Evolutionary conservation across 257 asterid species (phyloP).

Genomic region (Fraxinus quadrangulata): DNA sequence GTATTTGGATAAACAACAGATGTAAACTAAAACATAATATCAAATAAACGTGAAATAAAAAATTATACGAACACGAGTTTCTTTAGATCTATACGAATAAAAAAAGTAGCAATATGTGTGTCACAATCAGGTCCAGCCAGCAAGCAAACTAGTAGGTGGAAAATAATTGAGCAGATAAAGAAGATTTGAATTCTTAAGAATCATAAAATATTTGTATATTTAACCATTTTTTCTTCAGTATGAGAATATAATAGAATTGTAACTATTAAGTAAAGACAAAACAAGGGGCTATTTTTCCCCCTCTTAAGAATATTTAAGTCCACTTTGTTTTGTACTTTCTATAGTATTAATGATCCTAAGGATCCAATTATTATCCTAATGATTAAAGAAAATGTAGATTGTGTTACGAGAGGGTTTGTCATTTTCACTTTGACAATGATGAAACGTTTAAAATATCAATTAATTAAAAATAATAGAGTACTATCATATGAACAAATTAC

Average conservation of each 20-base stretch:
- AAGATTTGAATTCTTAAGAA: constrained; percentile 30
- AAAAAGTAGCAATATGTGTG: constrained; percentile 22
- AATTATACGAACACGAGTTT: background rate
- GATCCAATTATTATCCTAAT: constrained; percentile 53
- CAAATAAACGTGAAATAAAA: too few species aligned
- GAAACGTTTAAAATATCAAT: constrained; percentile 14
- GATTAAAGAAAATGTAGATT: constrained; percentile 22
- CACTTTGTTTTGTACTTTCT: constrained; percentile 35
- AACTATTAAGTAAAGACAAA: constrained; percentile 25
- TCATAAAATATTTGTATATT: constrained; percentile 32
- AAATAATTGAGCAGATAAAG: constrained; percentile 47
- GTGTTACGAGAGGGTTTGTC: constrained; percentile 41
- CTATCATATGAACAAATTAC: background rate
- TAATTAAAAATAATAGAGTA: background rate
- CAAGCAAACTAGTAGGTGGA: constrained; percentile 20
- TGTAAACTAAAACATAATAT: background rate
- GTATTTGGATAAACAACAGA: background rate
- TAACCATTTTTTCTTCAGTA: constrained; percentile 29
- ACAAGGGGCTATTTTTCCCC: constrained; percentile 32
- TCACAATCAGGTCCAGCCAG: constrained; percentile 50
- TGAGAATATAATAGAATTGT: background rate
- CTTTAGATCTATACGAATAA: too few species aligned
- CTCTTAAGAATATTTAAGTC: constrained; percentile 20
- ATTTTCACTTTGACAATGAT: constrained; percentile 35
- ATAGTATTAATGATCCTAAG: constrained; percentile 6